phyloP scores from a whole-genome alignment of 306 rosid species.

The Quercus engelmannii region DNA sequence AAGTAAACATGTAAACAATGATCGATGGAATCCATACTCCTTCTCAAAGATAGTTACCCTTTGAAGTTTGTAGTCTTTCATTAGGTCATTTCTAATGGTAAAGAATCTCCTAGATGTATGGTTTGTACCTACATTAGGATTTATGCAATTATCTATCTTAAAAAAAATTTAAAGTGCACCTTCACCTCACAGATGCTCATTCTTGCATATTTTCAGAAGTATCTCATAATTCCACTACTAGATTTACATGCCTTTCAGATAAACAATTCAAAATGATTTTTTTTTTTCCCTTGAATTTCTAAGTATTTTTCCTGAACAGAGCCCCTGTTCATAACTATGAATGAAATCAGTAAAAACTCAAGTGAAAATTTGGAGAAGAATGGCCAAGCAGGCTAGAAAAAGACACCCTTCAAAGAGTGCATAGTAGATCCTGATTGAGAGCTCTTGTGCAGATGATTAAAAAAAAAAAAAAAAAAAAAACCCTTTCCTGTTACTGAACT shows the following conservation, averaged over 20 bases:
- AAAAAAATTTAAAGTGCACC: too few relatives aligned
- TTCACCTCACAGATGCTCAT: background rate
- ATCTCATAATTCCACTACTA: background rate
- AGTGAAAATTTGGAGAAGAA: background rate
- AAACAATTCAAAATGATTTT: background rate
- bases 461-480: too few relatives aligned
- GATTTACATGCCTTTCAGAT: background rate
- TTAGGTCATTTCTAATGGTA: background rate
- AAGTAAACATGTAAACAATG: background rate
- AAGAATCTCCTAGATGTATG: background rate
- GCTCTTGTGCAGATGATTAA: too few relatives aligned
- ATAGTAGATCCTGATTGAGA: too few relatives aligned
- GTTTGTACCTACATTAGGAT: background rate
- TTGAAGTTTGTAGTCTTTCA: background rate
- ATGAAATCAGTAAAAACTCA: background rate
- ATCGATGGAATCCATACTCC: background rate
- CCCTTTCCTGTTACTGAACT: too few relatives aligned
- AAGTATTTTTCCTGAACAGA: background rate
- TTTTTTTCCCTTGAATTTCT: too few relatives aligned
- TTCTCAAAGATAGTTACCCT: background rate
- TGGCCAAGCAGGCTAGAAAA: background rate
- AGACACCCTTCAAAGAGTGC: background rate
- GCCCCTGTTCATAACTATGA: background rate
- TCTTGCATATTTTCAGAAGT: background rate
- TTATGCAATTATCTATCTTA: background rate